Base-by-base conservation (phyloP, 2,329 filamentous ascomycete species). In the Cladobotryum protrusum region DNA sequence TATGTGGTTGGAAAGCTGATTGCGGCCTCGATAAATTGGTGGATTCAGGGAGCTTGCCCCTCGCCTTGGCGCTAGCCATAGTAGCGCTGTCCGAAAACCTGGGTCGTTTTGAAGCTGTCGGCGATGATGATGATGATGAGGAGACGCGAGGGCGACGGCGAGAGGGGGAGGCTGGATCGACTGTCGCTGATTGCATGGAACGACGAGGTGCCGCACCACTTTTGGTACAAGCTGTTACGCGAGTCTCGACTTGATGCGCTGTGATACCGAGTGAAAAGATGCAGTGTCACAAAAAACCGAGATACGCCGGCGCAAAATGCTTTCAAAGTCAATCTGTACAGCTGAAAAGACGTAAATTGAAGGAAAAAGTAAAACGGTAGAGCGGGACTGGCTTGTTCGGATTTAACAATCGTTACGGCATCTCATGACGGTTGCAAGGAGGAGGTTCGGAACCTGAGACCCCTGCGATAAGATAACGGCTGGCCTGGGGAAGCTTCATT, bases 1-100 rank as follows among this genome's bases (percentile, higher is more conserved):
- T 75, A 60, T 88, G 82, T 12, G 89, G 84, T 58, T 86, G 87
- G 63, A 91, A 88, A 45, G 71, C 68, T 33, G 68, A 65, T 17
- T 67, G 62, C 19, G 53, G 56, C 52, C 60, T 59, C 40, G 66
- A 64, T 19, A 68, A 59, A 52, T 71, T 67, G 50, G 67, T 55
- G 18, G 60, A 61, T 49, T 71, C 67, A 55, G 67, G 68, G 45
- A 68, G 59, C 59, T 71, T 72, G 56, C 68, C 69, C 59, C 63
- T 64, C 56, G 66, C 66, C 61, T 63, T 67, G 57, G 63, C 63
- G 49, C 59, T 67, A 45, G 63, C 57, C 67, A 70, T 68, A 49
- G 51, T 48, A 54, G 56, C 48, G 43, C 52, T 49, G 37, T 63
- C 59, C 50, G 56, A 52, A 48, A 66, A 56, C 53, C 59, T 63